Evolutionary conservation across 768 basidiomycete species (phyloP).

Genomic region (Suillus fuscotomentosus): DNA sequence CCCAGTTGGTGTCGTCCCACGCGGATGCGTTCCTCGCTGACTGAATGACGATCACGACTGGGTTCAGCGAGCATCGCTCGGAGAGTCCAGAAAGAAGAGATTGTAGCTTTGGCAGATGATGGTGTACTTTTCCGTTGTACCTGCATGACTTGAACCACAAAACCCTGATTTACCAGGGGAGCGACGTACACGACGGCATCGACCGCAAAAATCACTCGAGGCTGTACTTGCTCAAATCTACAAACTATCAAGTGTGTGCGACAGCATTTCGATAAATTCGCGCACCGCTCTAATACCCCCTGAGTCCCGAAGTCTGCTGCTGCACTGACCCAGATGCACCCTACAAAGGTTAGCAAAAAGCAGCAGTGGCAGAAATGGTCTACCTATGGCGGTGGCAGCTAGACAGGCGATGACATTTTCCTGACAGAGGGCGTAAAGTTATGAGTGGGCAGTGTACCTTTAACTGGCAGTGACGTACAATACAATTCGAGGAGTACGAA

Average conservation of each 20-base stretch:
- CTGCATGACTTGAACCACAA: conserved; percentile 31
- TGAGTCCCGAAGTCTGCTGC: conserved; percentile 81
- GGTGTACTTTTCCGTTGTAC: conserved; percentile 71
- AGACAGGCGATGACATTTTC: conserved; percentile 70
- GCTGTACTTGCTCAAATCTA: conserved; percentile 78
- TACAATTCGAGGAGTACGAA: conserved; percentile 77
- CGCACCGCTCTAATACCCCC: conserved; percentile 71
- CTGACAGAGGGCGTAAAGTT: conserved; percentile 30
- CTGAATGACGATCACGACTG: conserved; percentile 59
- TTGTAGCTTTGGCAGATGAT: conserved; percentile 63
- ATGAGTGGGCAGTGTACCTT: conserved; percentile 10
- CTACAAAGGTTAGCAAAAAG: conserved; percentile 14
- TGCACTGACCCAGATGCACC: conserved; percentile 81
- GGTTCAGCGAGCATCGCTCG: conserved; percentile 32
- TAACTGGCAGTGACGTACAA: conserved; percentile 45
- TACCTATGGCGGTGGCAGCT: conserved; percentile 63
- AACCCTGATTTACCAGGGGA: background rate
- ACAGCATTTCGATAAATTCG: conserved; percentile 6
- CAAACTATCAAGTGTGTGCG: conserved; percentile 7
- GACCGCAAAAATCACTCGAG: conserved; percentile 69
- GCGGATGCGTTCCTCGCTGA: conserved; percentile 34
- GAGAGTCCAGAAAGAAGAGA: conserved; percentile 52
- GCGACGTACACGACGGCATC: conserved; percentile 63
- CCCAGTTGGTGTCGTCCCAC: conserved; percentile 38
- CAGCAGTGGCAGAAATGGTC: conserved; percentile 1